A percentile compares a stretch with the other conserved stretches of the same genome.
phyloP scores from a whole-genome alignment of 1,284 basidiomycete genomes.

The Microbotryomycetes sp. region DNA sequence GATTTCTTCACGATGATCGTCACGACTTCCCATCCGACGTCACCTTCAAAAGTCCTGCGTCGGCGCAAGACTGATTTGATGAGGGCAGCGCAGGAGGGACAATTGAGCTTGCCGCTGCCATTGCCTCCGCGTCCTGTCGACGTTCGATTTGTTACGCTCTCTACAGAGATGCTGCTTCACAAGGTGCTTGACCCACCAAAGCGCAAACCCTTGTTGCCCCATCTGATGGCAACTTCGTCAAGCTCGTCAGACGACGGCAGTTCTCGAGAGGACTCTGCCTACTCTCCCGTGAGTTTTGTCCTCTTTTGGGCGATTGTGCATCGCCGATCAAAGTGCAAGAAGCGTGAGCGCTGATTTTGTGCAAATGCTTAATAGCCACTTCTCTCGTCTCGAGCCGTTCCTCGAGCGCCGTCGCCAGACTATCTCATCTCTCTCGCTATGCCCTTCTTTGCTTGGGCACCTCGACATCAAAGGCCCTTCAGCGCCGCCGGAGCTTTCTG shows the following conservation, averaged over 20 bases:
- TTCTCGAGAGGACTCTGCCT: not conserved
- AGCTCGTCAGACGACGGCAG: not conserved
- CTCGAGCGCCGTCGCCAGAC: constrained; percentile 20
- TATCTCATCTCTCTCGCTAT: constrained; percentile 26
- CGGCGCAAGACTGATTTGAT: not conserved
- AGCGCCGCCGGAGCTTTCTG: not conserved
- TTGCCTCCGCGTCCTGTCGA: not conserved
- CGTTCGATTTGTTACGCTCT: constrained; percentile 3
- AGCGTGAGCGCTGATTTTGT: not conserved
- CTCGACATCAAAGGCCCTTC: not conserved
- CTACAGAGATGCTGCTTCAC: constrained; percentile 1
- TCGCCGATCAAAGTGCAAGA: not conserved
- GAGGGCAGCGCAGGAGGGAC: not conserved
- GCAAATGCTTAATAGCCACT: not conserved
- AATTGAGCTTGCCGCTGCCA: not conserved
- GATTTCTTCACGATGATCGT: constrained; percentile 27
- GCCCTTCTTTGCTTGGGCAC: constrained; percentile 24
- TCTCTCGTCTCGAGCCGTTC: not conserved
- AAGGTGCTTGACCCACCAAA: not conserved
- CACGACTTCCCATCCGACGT: not conserved
- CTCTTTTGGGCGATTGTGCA: not conserved
- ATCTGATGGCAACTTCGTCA: not conserved
- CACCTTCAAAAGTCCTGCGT: not conserved
- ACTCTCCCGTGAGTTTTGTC: not conserved
- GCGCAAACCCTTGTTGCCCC: not conserved